A percentile compares a stretch with the other conserved stretches of the same genome.
Evolutionary conservation across 139 green algal species (phyloP).

Genomic region (Yamagishiella unicocca): DNA sequence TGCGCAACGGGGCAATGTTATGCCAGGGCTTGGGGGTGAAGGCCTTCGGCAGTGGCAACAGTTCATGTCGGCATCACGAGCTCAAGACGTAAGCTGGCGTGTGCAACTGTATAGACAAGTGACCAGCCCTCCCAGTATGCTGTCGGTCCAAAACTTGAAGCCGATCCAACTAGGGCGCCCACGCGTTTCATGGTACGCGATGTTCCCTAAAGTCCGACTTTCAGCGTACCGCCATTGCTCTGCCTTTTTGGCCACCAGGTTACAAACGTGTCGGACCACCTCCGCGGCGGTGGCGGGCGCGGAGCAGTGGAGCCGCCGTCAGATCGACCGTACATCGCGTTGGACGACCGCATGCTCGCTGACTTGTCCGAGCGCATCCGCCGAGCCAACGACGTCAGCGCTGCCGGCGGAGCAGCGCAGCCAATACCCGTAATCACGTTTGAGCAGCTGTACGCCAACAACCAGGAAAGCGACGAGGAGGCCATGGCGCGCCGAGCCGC

Average conservation of each 20-base stretch:
- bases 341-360: slow-evolving; percentile 14
- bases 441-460: slow-evolving; percentile 39
- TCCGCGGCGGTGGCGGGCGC: neutral
- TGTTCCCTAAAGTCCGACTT: no score
- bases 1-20: neutral
- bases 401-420: neutral
- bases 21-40: neutral
- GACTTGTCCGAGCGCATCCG: slow-evolving; percentile 41
- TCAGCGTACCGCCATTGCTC: no score
- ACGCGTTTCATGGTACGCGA: no score
- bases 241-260: neutral
- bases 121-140: no score
- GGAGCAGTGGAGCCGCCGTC: neutral
- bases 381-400: neutral
- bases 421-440: slow-evolving; percentile 16
- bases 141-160: no score
- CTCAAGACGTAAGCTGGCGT: slow-evolving; percentile 1
- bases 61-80: slow-evolving; percentile 27
- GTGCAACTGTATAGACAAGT: neutral
- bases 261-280: slow-evolving; percentile 2
- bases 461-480: slow-evolving; percentile 31
- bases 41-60: slow-evolving; percentile 27
- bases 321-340: neutral
- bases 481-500: slow-evolving; percentile 37
- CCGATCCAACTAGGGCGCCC: no score